phyloP scores from a whole-genome alignment of 2,329 filamentous ascomycete species.

The Aspergillus phoenicis region DNA sequence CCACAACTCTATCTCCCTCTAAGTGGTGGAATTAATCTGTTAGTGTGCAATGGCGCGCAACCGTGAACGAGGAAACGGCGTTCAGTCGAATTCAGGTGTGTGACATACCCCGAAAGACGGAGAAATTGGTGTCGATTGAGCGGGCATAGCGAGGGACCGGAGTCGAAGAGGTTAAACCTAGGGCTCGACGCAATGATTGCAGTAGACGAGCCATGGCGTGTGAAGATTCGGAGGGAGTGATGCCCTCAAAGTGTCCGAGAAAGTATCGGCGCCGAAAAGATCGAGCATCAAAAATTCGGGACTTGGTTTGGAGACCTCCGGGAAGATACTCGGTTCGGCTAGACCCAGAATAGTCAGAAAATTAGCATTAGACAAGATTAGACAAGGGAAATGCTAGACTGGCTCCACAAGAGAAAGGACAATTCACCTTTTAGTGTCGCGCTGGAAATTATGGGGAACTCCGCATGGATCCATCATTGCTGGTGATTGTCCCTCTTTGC shows the following conservation, averaged over 20 bases:
- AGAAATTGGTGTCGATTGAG: constrained; percentile 43
- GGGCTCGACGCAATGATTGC: constrained; percentile 33
- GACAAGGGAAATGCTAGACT: constrained; percentile 1
- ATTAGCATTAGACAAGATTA: background rate
- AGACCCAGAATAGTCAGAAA: constrained; percentile 9
- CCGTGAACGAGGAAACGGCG: background rate
- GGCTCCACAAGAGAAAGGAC: constrained; percentile 11
- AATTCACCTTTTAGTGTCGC: background rate
- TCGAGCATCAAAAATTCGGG: background rate
- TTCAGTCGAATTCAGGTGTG: background rate
- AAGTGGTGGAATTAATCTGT: background rate
- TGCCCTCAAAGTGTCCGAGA: background rate
- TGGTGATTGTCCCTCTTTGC: background rate
- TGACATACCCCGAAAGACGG: constrained; percentile 39
- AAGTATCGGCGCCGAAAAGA: background rate
- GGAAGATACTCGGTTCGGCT: constrained; percentile 7
- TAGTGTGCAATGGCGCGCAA: constrained; percentile 1
- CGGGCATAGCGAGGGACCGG: constrained; percentile 24
- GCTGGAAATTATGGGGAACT: constrained; percentile 14
- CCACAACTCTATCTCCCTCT: constrained; percentile 50
- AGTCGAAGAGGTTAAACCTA: constrained; percentile 29
- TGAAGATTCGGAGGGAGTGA: no score
- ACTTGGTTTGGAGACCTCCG: background rate
- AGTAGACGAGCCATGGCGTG: constrained; percentile 39
- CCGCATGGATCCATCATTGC: constrained; percentile 14